Evolutionary conservation across 2,329 filamentous ascomycete genomes (phyloP).

Genomic region (Apiospora malaysiana): DNA sequence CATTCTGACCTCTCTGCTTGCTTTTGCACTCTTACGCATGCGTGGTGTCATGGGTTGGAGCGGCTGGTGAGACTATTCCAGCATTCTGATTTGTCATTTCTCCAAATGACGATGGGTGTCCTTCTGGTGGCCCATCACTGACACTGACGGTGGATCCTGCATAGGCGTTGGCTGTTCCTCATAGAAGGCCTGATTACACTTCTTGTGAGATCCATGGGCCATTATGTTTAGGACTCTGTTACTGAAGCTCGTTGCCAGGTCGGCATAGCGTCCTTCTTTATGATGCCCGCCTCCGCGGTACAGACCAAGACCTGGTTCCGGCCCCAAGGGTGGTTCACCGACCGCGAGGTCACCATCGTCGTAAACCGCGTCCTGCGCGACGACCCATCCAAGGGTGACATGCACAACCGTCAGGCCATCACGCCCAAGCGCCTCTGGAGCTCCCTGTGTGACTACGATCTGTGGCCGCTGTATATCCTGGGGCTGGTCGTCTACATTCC

Average conservation of each 20-base stretch:
- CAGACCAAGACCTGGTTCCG: slow-evolving; percentile 58
- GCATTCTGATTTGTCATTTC: neutral
- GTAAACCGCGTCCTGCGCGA: slow-evolving; percentile 63
- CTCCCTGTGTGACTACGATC: slow-evolving; percentile 58
- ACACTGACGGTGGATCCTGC: neutral
- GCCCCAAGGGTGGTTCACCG: slow-evolving; percentile 62
- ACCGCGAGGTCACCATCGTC: slow-evolving; percentile 62
- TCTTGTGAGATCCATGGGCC: slow-evolving; percentile 27
- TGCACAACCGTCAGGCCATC: slow-evolving; percentile 62
- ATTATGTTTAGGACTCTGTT: too few relatives aligned
- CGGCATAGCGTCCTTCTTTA: slow-evolving; percentile 55
- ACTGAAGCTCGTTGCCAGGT: slow-evolving; percentile 36
- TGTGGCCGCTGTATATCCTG: slow-evolving; percentile 61
- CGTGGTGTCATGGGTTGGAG: slow-evolving; percentile 44
- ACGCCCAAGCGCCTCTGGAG: slow-evolving; percentile 53
- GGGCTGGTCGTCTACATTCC: slow-evolving; percentile 50
- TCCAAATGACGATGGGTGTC: too few relatives aligned
- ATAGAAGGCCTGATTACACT: slow-evolving; percentile 62
- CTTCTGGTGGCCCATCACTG: too few relatives aligned
- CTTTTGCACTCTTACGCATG: slow-evolving; percentile 44
- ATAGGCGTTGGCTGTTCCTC: slow-evolving; percentile 54
- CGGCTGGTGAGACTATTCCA: slow-evolving; percentile 40
- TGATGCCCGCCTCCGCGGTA: slow-evolving; percentile 56
- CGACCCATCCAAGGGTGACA: slow-evolving; percentile 62
- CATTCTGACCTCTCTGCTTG: slow-evolving; percentile 43